A percentile compares a stretch with the other conserved stretches of the same genome.
Conservation (phyloP, 441 rosid genomes). For the Bocquillonia castaneifolia region DNA sequence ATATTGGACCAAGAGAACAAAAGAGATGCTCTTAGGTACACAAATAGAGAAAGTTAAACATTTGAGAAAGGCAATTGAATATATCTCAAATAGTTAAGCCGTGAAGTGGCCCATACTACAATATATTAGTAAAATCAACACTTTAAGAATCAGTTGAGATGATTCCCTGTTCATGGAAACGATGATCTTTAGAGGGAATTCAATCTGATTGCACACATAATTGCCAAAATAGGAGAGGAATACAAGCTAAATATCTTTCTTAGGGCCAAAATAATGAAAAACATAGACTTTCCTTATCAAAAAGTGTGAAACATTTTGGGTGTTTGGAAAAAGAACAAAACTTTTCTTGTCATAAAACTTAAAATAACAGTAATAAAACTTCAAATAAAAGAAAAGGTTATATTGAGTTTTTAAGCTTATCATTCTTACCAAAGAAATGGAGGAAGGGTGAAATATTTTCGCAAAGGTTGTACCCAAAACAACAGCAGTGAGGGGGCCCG, state of each 20-base stretch:
- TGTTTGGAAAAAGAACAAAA: background rate
- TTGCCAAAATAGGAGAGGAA: background rate
- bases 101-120: background rate
- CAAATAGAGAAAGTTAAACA: background rate
- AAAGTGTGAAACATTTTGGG: background rate
- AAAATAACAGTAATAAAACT: background rate
- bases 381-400: background rate
- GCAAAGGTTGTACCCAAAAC: constrained; percentile 75
- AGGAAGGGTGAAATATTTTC: constrained; percentile 67
- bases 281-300: too few relatives aligned
- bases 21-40: background rate
- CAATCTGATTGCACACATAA: background rate
- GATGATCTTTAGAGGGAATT: background rate
- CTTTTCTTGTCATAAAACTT: background rate
- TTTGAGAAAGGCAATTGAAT: background rate
- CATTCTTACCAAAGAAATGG: constrained; percentile 77
- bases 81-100: background rate
- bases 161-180: background rate
- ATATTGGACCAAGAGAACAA: background rate
- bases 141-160: background rate
- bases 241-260: background rate
- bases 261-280: background rate
- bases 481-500: constrained; percentile 92
- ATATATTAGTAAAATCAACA: background rate
- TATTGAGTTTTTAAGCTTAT: background rate